phyloP scores from a whole-genome alignment of 306 rosid genomes.

The Ochetophila trinervis region DNA sequence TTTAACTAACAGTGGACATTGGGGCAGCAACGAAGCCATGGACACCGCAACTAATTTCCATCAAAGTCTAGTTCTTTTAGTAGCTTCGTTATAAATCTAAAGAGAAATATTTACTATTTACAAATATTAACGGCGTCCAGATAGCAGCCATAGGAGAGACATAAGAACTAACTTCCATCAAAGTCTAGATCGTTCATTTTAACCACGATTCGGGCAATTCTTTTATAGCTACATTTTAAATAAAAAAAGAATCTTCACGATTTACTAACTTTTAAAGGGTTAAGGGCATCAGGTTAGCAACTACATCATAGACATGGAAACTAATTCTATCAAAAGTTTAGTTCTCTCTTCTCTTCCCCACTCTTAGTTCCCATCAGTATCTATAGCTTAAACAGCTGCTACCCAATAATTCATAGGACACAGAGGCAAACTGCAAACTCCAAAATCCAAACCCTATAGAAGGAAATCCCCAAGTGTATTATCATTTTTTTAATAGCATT shows the following conservation, averaged over 20 bases:
- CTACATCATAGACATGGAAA: too few relatives aligned
- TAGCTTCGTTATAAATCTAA: slow-evolving; percentile 15
- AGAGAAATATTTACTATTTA: neutral
- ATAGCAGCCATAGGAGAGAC: neutral
- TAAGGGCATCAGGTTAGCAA: too few relatives aligned
- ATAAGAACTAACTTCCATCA: neutral
- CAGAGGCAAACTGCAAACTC: neutral
- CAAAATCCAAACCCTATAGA: too few relatives aligned
- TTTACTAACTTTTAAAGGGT: too few relatives aligned
- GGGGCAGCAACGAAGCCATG: too few relatives aligned
- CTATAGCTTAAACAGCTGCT: neutral
- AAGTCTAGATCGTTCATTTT: neutral
- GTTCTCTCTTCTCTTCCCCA: too few relatives aligned
- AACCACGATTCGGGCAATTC: neutral
- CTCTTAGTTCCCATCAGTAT: neutral
- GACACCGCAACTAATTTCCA: too few relatives aligned
- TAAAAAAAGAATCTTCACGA: neutral
- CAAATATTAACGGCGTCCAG: neutral
- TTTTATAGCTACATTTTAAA: neutral
- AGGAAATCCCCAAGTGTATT: too few relatives aligned
- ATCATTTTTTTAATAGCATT: too few relatives aligned
- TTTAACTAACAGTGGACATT: too few relatives aligned
- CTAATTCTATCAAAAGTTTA: too few relatives aligned
- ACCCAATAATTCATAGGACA: neutral
- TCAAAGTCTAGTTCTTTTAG: neutral